Evolutionary conservation across 257 asterid genomes (phyloP), one percentile per base, ranked within the genome.

Genomic region (Nicotiana tomentosiformis): DNA sequence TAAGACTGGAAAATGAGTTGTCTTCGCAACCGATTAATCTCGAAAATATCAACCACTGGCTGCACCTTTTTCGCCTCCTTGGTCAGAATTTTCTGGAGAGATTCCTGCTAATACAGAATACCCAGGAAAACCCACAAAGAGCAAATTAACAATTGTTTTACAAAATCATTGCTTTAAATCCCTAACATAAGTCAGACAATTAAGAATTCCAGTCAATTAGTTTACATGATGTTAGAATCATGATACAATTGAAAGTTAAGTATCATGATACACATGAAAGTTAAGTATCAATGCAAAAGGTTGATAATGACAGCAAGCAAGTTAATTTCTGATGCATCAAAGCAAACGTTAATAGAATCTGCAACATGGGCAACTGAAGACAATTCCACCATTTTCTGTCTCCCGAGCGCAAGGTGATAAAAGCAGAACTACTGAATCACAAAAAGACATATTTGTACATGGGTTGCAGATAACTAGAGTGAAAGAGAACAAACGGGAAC

Each of bases 1-100:
- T 90, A 96, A 56, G 97, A 94, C 87, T 93, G 97, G 86, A 93
- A 86, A 51, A 94, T 78, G 61, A 94, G 87, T 80, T 96, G 97
- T 66, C 96, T 90, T 67, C 94, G 91, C 81, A 94, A 87, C 66
- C 86, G 92, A 91, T 93, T 94, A 84, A 96, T 90, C 86, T 96
- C 97, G n/a, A 96, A 90, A 82, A 93, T 90, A 87, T 96, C 98
- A 77, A 72, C 18, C 39, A 91, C 77, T 4, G 93, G 93, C 83
- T 89, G 95, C 68, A 93, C 97, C 46, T 86, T 88, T 78, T 86
- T 89, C 10, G 76, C 86, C 77, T 94, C 97, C 88, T 89, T 89
- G 64, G 83, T 92, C 85, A 86, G 20, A 55, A 94, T 83, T 87
- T 91, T 91, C 90, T 84, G 88, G 61, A 94, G 85, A 6, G 88